These are phyloP conservation scores for Diplotaxis tenuifolia DNA, from an alignment of 345 rosid species.

Conservation along the genomic window DNA sequence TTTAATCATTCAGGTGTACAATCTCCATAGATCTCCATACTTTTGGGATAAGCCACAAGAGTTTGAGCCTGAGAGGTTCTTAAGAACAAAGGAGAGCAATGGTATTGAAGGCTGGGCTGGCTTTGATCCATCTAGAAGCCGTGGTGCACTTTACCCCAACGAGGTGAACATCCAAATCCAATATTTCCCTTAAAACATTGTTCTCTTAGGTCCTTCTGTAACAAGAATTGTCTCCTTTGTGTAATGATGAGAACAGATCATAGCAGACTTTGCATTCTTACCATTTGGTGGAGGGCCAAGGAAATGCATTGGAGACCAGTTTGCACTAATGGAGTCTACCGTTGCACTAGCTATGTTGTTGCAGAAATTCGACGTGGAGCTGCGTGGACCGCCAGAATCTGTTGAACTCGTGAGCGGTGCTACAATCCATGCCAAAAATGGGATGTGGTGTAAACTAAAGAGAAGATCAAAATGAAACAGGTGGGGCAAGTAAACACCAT, in stretches of 20 bases:
- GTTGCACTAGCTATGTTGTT: no score
- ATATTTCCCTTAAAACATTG: neutral
- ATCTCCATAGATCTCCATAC: conserved; percentile 87
- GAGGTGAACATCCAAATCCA: conserved; percentile 48
- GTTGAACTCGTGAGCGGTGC: conserved; percentile 88
- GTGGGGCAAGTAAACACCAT: neutral
- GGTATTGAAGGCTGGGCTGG: conserved; percentile 91
- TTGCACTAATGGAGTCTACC: no score
- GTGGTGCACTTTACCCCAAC: conserved; percentile 85
- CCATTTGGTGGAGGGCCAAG: no score
- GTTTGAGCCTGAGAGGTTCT: conserved; percentile 78
- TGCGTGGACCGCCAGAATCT: conserved; percentile 58
- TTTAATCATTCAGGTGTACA: conserved; percentile 58
- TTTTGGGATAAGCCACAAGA: conserved; percentile 73
- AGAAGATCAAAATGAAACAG: conserved; percentile 42
- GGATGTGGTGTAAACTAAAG: conserved; percentile 78
- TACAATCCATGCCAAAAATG: conserved; percentile 81
- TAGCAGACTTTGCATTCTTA: conserved; percentile 80
- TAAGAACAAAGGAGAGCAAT: conserved; percentile 46
- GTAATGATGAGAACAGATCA: conserved; percentile 46
- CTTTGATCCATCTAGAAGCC: conserved; percentile 86
- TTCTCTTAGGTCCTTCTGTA: neutral
- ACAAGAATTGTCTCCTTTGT: conserved; percentile 9
- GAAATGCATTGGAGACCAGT: no score
- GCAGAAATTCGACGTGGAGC: no score